Conservation (phyloP, 768 basidiomycete species). For the Panaeolus papilionaceus region DNA sequence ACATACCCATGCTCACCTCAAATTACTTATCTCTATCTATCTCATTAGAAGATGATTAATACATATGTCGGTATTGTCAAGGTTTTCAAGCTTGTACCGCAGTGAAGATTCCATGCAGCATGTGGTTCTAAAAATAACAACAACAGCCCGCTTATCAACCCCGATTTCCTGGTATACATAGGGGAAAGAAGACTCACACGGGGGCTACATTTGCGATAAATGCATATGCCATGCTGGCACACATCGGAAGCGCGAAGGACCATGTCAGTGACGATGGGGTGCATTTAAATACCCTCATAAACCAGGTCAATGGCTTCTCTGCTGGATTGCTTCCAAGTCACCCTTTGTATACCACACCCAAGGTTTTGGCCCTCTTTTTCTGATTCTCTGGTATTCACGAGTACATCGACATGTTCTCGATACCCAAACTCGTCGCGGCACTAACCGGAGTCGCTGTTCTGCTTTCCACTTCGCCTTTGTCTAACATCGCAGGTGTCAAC, state of each 20-base stretch:
- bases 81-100: slow-evolving; percentile 1
- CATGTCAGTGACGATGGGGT: slow-evolving; percentile 7
- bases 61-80: neutral
- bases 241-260: slow-evolving; percentile 12
- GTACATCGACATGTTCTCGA: slow-evolving; percentile 5
- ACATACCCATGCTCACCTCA: slow-evolving; percentile 18
- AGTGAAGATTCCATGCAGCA: neutral
- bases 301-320: neutral
- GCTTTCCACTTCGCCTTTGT: slow-evolving; percentile 15
- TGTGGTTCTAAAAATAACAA: neutral
- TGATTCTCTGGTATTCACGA: slow-evolving; percentile 12
- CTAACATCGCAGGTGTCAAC: slow-evolving; percentile 20
- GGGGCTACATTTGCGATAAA: neutral
- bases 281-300: slow-evolving; percentile 1
- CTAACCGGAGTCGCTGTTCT: slow-evolving; percentile 26
- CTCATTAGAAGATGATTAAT: slow-evolving; percentile 11
- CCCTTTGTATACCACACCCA: neutral
- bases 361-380: neutral
- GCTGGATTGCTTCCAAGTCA: neutral
- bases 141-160: slow-evolving; percentile 2
- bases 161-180: neutral
- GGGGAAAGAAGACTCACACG: slow-evolving; percentile 8
- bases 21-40: slow-evolving; percentile 11
- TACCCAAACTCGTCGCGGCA: slow-evolving; percentile 21
- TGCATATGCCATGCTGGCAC: slow-evolving; percentile 5